phyloP scores from a whole-genome alignment of 305 asterid genomes.

The Solanum hybrid region DNA sequence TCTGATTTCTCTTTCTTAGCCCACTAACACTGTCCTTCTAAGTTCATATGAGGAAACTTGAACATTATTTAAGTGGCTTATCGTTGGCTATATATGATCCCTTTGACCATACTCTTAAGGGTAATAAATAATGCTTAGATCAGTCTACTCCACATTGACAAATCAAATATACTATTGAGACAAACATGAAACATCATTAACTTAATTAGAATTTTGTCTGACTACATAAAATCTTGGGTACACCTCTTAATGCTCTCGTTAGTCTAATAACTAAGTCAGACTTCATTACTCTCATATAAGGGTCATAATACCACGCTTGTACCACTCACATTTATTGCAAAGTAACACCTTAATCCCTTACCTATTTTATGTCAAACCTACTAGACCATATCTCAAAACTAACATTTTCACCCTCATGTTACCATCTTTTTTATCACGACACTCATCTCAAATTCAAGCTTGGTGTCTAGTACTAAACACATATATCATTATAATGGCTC shows the following conservation, averaged over 20 bases:
- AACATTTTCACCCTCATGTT: not conserved
- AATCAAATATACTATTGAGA: not conserved
- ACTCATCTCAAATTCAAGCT: not conserved
- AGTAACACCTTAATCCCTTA: not conserved
- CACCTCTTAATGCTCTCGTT: not conserved
- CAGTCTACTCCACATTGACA: not conserved
- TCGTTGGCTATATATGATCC: not conserved
- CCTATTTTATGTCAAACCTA: not conserved
- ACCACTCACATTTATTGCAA: not conserved
- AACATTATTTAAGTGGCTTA: not conserved
- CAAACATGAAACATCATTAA: no score
- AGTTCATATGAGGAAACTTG: not conserved
- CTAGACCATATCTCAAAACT: not conserved
- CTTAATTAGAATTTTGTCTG: not conserved
- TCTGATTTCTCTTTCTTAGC: not conserved
- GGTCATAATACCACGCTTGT: not conserved
- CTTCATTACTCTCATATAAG: not conserved
- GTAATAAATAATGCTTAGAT: not conserved
- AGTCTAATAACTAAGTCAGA: not conserved
- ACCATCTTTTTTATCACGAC: not conserved
- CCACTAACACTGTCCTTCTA: not conserved
- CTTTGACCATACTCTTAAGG: not conserved
- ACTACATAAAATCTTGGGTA: not conserved
- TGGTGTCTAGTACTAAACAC: not conserved
- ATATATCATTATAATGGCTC: not conserved